Evolutionary conservation across 495 filamentous ascomycete species (phyloP), one percentile per base, ranked within the genome.

Genomic region (Daldinia childiae): DNA sequence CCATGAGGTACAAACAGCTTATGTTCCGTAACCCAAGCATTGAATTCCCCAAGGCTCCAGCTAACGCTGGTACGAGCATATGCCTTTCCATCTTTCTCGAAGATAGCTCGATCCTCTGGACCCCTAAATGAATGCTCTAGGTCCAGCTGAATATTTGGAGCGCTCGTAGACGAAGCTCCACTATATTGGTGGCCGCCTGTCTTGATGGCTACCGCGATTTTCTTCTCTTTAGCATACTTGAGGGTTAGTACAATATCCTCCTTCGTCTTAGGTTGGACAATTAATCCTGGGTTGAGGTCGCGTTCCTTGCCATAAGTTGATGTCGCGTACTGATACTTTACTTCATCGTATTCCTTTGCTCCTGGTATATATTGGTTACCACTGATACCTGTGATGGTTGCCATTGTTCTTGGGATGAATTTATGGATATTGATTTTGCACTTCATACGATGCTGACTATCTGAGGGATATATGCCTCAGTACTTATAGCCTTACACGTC

Each of bases 1-100:
- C 82, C 81, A 30, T 81, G 78, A 12, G 82, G 82, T 14, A 83
- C 77, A 58, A 83, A 83, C 9, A 77, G 50, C 30, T 76, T 74
- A 56, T 82, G 67, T 27, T 78, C 52, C 7, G 73, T 68, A 9
- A 79, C 67, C 72, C 69, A 82, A 8, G 61, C 70, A 51, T 79
- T 79, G 66, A 82, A 79, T 32, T 78, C 78, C 4, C 74, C 76
- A 7, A 82, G 67, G 34, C 69, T 78, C 75, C 78, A 80, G 69
- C 80, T 82, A 34, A 82, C 79, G 43, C 80, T 81, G 15, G 76
- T 29, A 6, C 27, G 27, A 29, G 27, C 27, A 29, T 29, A 29
- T 6, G 27, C 27, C 27, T 29, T 29, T 29, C 27, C 27, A 29
- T 29, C 27, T 29, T 29, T 29, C 27, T 29, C 27, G 27, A 29